Evolutionary conservation across 2,329 filamentous ascomycete species (phyloP), one percentile per base, ranked within the genome.

Genomic region (Stemphylium beticola): DNA sequence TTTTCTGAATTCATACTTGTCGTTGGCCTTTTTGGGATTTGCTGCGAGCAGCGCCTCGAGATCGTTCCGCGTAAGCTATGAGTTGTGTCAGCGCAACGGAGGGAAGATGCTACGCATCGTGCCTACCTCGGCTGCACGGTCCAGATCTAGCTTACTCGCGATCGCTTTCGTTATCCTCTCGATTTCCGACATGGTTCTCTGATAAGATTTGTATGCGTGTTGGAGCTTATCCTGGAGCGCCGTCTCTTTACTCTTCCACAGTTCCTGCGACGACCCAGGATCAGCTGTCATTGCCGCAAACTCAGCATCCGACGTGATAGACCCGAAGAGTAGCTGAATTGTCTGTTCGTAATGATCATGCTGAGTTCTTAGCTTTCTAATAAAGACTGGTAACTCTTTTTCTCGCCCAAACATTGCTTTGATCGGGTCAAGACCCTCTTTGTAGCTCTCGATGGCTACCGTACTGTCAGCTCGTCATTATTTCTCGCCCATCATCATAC

Each of bases 401-500:
- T 75, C 69, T 69, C 74, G 74, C 59, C 71, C 57, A 37, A 71
- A 53, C 37, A 76, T 75, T 44, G 64, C 63, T 49, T 77, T 77
- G 39, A 78, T 62, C 0, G 71, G 74, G 49, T 78, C 74, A 3
- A 78, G 63, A 2, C 77, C 73, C 38, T 76, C 72, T 36, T 76
- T 72, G 44, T 77, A 77, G 32, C 66, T 66, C 33, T 76, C 73
- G n/a, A 69, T 67, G 2, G 64, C 65, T 71, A 46, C 8, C 4
- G n/a, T 15, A 20, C 8, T 4, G 22, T 61, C 1, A 62, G 50
- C 47, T 36, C 4, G 9, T 46, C 20, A 2, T n/a, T 14, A 8
- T 14, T 9, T 11, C 8, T 20, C 2, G 4, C 17, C 31, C n/a
- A 47, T 26, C 9, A 59, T 60, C 4, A 57, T 53, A 17, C 6